phyloP scores from a whole-genome alignment of 2,329 filamentous ascomycete genomes.

The Venturia pyrina region DNA sequence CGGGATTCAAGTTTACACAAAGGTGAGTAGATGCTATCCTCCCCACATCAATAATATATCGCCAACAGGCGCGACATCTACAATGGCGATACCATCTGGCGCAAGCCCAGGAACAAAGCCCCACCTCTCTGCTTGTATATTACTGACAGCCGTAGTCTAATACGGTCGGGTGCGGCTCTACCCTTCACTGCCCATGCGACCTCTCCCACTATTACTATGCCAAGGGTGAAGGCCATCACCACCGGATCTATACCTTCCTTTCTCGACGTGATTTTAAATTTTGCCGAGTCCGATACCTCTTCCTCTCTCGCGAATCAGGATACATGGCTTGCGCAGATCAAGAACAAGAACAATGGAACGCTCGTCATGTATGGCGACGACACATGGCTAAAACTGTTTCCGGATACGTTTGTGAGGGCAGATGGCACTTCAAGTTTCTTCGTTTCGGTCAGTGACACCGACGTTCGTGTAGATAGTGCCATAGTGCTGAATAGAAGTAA shows the following conservation, averaged over 20 bases:
- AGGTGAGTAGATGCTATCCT: conserved; percentile 43
- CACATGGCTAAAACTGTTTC: conserved; percentile 96
- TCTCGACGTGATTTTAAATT: conserved; percentile 90
- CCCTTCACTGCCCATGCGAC: conserved; percentile 93
- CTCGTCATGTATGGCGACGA: conserved; percentile 95
- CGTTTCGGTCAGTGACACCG: conserved; percentile 62
- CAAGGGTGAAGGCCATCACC: conserved; percentile 90
- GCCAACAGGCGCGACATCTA: neutral
- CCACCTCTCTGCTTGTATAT: neutral
- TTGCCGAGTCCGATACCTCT: conserved; percentile 86
- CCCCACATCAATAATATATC: neutral
- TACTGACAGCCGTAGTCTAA: conserved; percentile 48
- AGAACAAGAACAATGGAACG: conserved; percentile 43
- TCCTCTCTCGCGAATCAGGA: conserved; percentile 84
- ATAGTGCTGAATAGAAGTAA: conserved; percentile 18
- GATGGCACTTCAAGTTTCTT: conserved; percentile 98
- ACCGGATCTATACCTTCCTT: conserved; percentile 98
- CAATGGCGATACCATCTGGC: too few relatives aligned
- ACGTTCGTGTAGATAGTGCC: conserved; percentile 23
- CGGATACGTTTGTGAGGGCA: conserved; percentile 70
- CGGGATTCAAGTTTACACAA: conserved; percentile 82
- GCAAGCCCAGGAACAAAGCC: neutral
- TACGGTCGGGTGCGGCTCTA: conserved; percentile 70
- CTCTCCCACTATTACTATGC: conserved; percentile 98
- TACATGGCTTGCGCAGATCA: conserved; percentile 93